These are phyloP conservation scores for Crithidia bombi DNA, from an alignment of 208 protist species.

Conservation along the genomic window DNA sequence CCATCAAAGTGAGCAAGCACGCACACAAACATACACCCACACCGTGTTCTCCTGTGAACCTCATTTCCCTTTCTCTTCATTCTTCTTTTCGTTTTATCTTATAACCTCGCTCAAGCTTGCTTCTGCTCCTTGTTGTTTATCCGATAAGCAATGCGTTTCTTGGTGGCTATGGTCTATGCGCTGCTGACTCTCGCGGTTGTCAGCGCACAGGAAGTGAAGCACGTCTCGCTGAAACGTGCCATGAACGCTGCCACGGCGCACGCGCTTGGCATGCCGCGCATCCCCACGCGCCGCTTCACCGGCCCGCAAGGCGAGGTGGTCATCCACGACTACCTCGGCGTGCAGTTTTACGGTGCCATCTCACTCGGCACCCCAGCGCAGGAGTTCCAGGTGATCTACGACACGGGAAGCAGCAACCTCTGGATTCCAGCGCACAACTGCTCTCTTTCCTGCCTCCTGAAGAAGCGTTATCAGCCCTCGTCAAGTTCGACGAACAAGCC, in stretches of 20 bases:
- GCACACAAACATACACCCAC: neutral
- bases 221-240: constrained; percentile 38
- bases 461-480: constrained; percentile 81
- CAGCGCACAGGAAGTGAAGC: constrained; percentile 23
- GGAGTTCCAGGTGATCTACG: constrained; percentile 82
- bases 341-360: constrained; percentile 92
- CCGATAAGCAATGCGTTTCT: constrained; percentile 2
- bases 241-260: constrained; percentile 42
- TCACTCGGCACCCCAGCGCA: constrained; percentile 90
- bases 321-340: constrained; percentile 78
- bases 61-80: neutral
- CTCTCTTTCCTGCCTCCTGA: constrained; percentile 51
- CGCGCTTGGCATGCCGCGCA: constrained; percentile 28
- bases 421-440: constrained; percentile 75
- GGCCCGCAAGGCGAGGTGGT: constrained; percentile 36
- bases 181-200: constrained; percentile 22
- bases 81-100: neutral
- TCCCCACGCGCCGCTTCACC: constrained; percentile 27
- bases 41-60: neutral
- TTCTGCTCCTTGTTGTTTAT: neutral
- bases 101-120: neutral
- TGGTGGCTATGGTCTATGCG: constrained; percentile 11
- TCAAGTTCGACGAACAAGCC: constrained; percentile 81
- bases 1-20: neutral
- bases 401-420: constrained; percentile 76